Conservation (phyloP, 2,329 filamentous ascomycete genomes). For the Pseudocercospora fuligena region DNA sequence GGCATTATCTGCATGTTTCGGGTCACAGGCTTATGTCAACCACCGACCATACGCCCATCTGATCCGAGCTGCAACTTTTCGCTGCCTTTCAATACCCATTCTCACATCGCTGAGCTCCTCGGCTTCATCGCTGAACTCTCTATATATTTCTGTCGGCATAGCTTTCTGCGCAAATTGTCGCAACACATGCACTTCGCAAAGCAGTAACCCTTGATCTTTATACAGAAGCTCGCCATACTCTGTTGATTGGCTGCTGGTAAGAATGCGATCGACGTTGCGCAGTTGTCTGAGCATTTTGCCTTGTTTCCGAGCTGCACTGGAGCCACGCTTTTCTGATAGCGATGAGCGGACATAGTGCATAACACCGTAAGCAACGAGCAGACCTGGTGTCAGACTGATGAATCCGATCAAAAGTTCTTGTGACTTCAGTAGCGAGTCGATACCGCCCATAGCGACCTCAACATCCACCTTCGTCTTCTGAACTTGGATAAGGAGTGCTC, state of each 20-base stretch:
- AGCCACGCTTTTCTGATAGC: conserved; percentile 72
- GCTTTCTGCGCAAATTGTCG: conserved; percentile 69
- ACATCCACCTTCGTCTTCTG: conserved; percentile 99
- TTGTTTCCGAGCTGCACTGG: conserved; percentile 67
- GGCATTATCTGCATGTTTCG: neutral
- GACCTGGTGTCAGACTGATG: conserved; percentile 86
- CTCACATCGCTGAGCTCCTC: conserved; percentile 81
- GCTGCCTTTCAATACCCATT: conserved; percentile 76
- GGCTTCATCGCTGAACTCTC: conserved; percentile 87
- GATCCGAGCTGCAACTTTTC: conserved; percentile 79
- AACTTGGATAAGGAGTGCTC: conserved; percentile 91
- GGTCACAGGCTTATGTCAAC: conserved; percentile 43
- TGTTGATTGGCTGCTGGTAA: conserved; percentile 59
- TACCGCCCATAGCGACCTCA: conserved; percentile 93
- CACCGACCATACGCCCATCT: conserved; percentile 89
- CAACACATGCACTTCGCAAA: conserved; percentile 88
- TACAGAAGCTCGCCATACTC: conserved; percentile 80
- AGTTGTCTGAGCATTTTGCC: conserved; percentile 76
- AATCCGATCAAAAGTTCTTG: conserved; percentile 99
- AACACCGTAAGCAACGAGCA: conserved; percentile 81
- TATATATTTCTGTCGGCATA: conserved; percentile 74
- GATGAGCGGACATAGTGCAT: conserved; percentile 72
- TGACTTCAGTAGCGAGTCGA: conserved; percentile 91
- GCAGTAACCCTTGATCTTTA: conserved; percentile 86
- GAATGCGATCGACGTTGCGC: conserved; percentile 80